These are phyloP conservation scores for Harringtonia aguacate DNA, from an alignment of 2,329 filamentous ascomycete species.

Conservation along the genomic window DNA sequence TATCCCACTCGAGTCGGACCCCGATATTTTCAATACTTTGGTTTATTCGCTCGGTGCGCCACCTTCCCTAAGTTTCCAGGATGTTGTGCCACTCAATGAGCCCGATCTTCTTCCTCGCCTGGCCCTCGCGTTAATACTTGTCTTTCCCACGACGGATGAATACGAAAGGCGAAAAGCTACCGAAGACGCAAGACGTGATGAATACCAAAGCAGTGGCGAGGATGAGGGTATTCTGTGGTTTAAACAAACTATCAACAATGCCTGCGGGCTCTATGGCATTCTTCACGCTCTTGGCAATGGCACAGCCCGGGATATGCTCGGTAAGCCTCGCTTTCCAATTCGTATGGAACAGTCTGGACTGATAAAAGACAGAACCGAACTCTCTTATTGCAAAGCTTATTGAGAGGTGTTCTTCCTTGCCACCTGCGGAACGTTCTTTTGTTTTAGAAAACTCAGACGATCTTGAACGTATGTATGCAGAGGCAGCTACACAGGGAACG, in stretches of 20 bases:
- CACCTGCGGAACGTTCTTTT: slow-evolving; percentile 43
- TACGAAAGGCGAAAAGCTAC: slow-evolving; percentile 45
- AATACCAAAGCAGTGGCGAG: slow-evolving; percentile 25
- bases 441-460: slow-evolving; percentile 54
- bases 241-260: slow-evolving; percentile 62
- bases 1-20: slow-evolving; percentile 35
- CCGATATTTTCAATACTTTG: slow-evolving; percentile 55
- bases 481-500: slow-evolving; percentile 50
- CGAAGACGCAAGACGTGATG: slow-evolving; percentile 5
- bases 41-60: slow-evolving; percentile 54
- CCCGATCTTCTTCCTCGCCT: slow-evolving; percentile 56
- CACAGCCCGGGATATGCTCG: slow-evolving; percentile 33
- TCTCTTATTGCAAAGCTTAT: slow-evolving; percentile 34
- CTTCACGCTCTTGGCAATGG: slow-evolving; percentile 56
- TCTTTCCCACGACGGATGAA: slow-evolving; percentile 51
- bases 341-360: no score
- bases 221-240: slow-evolving; percentile 60
- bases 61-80: slow-evolving; percentile 48
- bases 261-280: slow-evolving; percentile 58
- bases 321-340: slow-evolving; percentile 4
- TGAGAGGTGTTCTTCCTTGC: slow-evolving; percentile 48
- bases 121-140: slow-evolving; percentile 55
- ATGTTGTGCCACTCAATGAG: slow-evolving; percentile 60
- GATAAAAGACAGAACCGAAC: neutral
- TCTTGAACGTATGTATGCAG: slow-evolving; percentile 53